These are phyloP conservation scores for Psilocybe subaeruginosa DNA, from an alignment of 768 basidiomycete species.

Conservation along the genomic window DNA sequence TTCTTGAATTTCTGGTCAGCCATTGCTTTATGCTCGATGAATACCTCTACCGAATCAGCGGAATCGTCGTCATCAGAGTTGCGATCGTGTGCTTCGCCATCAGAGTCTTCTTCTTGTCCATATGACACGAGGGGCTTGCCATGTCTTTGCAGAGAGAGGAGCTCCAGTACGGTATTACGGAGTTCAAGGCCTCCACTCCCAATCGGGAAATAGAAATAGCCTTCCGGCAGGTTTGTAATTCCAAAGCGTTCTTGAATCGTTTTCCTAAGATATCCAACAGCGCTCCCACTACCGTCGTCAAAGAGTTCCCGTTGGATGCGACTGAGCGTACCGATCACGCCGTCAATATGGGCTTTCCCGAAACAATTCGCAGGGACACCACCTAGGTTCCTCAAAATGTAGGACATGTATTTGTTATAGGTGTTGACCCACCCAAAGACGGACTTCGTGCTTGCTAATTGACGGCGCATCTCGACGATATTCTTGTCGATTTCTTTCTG, in stretches of 20 bases:
- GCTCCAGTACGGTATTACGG: conserved; percentile 41
- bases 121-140: conserved; percentile 15
- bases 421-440: conserved; percentile 41
- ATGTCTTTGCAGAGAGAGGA: conserved; percentile 29
- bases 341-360: conserved; percentile 31
- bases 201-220: conserved; percentile 44
- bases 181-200: conserved; percentile 40
- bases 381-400: conserved; percentile 38
- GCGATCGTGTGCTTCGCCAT: background rate
- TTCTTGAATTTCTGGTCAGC: conserved; percentile 24
- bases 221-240: conserved; percentile 37
- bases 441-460: conserved; percentile 37
- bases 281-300: conserved; percentile 19
- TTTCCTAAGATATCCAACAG: conserved; percentile 25
- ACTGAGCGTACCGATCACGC: conserved; percentile 33
- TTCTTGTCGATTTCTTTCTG: conserved; percentile 38
- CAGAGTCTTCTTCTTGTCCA: background rate
- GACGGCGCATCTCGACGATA: conserved; percentile 40
- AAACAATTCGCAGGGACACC: conserved; percentile 36
- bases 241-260: conserved; percentile 34
- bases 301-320: conserved; percentile 38
- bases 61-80: conserved; percentile 2
- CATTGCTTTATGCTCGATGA: conserved; percentile 29
- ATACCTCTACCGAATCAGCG: conserved; percentile 24
- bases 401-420: conserved; percentile 43